Conservation (phyloP, 2,329 filamentous ascomycete genomes). For the Moelleriella libera region DNA sequence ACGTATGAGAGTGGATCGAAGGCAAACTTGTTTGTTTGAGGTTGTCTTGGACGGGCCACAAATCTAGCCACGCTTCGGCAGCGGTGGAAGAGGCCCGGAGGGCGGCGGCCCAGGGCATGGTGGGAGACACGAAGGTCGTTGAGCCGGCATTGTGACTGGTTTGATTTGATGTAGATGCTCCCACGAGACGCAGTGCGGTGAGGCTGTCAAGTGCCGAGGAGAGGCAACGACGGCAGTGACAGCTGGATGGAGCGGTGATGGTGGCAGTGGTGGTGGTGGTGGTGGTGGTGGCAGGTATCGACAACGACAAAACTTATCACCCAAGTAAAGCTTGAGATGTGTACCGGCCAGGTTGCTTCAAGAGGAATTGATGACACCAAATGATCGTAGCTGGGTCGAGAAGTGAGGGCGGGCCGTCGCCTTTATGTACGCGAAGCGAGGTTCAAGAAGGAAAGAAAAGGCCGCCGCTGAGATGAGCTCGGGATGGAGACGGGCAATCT, state of each 20-base stretch:
- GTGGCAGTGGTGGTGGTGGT: too few relatives aligned
- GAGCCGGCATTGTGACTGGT: slow-evolving; percentile 33
- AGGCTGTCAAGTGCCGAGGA: background rate
- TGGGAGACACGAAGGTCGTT: slow-evolving; percentile 51
- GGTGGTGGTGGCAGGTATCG: too few relatives aligned
- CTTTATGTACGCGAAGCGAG: slow-evolving; percentile 15
- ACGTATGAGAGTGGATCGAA: background rate
- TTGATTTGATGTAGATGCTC: background rate
- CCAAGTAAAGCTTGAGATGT: too few relatives aligned
- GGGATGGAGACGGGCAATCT: slow-evolving; percentile 14
- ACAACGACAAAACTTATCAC: background rate
- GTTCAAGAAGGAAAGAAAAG: background rate
- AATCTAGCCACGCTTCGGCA: slow-evolving; percentile 43
- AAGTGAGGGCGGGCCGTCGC: slow-evolving; percentile 12
- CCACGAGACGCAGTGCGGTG: background rate
- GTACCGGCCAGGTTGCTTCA: background rate
- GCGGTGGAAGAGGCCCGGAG: slow-evolving; percentile 48
- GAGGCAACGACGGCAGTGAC: background rate
- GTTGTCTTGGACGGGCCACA: background rate
- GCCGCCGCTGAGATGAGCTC: slow-evolving; percentile 1
- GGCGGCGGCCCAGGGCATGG: slow-evolving; percentile 54
- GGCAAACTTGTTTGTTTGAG: background rate
- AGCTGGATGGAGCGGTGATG: too few relatives aligned
- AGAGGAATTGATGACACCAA: background rate
- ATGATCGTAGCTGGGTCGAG: background rate